Conservation (phyloP, 306 rosid species). For the Prinsepia uniflora region DNA sequence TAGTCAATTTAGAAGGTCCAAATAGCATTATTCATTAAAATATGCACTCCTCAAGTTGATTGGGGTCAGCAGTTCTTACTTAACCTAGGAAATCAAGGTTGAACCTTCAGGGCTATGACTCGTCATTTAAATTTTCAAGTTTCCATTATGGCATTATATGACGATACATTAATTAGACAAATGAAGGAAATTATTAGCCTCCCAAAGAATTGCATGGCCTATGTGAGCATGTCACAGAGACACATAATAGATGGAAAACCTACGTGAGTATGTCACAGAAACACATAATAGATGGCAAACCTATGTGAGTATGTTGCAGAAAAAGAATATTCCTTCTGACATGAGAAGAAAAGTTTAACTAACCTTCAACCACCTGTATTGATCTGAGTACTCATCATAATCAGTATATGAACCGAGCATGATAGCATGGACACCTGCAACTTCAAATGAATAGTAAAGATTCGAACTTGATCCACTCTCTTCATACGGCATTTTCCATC, state of each 20-base stretch:
- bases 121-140: background rate
- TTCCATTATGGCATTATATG: background rate
- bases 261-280: background rate
- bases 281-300: background rate
- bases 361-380: conserved; percentile 89
- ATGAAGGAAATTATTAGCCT: background rate
- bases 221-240: background rate
- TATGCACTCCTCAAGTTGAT: background rate
- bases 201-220: background rate
- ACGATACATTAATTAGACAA: background rate
- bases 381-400: conserved; percentile 69
- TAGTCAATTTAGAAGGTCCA: too few species aligned
- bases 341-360: conserved; percentile 24
- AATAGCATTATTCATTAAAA: too few species aligned
- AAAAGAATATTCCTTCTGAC: conserved; percentile 7
- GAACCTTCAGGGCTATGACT: background rate
- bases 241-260: background rate
- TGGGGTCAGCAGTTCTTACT: too few species aligned
- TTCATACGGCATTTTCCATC: conserved; percentile 92
- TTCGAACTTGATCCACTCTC: conserved; percentile 88
- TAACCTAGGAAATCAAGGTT: background rate
- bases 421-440: conserved; percentile 62
- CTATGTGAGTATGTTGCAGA: background rate
- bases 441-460: conserved; percentile 91
- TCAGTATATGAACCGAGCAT: conserved; percentile 93